Conservation (phyloP, 2,329 filamentous ascomycete species). For the Xylariaceae sp. region DNA sequence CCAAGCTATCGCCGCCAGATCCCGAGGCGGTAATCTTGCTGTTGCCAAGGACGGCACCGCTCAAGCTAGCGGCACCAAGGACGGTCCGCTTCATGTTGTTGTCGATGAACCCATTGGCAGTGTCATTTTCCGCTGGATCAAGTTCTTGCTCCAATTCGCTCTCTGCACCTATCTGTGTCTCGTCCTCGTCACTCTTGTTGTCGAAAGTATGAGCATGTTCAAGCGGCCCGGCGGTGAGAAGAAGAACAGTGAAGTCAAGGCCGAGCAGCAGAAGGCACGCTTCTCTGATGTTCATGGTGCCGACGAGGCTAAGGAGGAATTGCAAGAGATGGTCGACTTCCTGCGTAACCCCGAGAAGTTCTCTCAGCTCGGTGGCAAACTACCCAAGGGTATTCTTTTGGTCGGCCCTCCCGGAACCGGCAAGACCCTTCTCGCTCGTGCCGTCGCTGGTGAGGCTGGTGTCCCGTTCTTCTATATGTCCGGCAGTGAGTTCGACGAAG, state of each 20-base stretch:
- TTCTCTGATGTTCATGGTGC: conserved; percentile 96
- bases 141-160: conserved; percentile 75
- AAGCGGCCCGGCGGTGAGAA: conserved; percentile 69
- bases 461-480: conserved; percentile 99
- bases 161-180: conserved; percentile 76
- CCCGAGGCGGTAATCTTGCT: conserved; percentile 63
- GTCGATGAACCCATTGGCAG: conserved; percentile 84
- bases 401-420: conserved; percentile 95
- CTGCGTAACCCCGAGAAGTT: conserved; percentile 90
- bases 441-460: conserved; percentile 92
- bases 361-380: conserved; percentile 87
- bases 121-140: conserved; percentile 85
- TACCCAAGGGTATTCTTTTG: conserved; percentile 93
- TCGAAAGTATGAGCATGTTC: conserved; percentile 75
- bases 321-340: conserved; percentile 96
- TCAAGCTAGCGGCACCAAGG: conserved; percentile 65
- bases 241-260: conserved; percentile 76
- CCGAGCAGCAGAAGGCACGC: conserved; percentile 84
- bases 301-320: conserved; percentile 96
- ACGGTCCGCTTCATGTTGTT: conserved; percentile 88
- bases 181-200: conserved; percentile 72
- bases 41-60: conserved; percentile 40
- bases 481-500: conserved; percentile 95
- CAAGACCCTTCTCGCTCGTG: conserved; percentile 92
- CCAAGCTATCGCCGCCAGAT: conserved; percentile 73